Evolutionary conservation across 2,329 filamentous ascomycete genomes (phyloP).

Genomic region (Pseudogymnoascus sp.): DNA sequence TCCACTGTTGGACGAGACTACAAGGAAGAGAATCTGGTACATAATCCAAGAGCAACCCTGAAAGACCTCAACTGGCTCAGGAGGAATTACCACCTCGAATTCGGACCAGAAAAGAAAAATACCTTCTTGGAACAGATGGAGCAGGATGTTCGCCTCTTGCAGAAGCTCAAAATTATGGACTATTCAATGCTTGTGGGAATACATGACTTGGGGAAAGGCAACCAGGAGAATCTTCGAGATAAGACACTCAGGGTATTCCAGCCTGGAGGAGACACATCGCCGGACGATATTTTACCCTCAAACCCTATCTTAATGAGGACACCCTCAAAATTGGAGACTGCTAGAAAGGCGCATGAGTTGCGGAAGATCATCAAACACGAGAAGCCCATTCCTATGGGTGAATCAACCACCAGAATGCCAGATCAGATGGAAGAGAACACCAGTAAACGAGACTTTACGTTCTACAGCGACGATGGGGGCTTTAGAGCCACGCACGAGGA

Average conservation of each 20-base stretch:
- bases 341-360: constrained; percentile 82
- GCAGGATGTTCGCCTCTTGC: constrained; percentile 76
- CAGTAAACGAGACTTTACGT: constrained; percentile 65
- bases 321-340: constrained; percentile 86
- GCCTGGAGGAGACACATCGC: constrained; percentile 61
- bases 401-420: constrained; percentile 78
- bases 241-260: constrained; percentile 94
- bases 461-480: constrained; percentile 90
- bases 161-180: constrained; percentile 93
- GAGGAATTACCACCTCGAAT: constrained; percentile 74
- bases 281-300: constrained; percentile 43
- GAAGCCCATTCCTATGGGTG: constrained; percentile 85
- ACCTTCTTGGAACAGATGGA: constrained; percentile 85
- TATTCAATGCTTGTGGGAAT: constrained; percentile 94
- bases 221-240: constrained; percentile 84
- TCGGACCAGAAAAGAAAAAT: constrained; percentile 81
- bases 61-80: constrained; percentile 97
- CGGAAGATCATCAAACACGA: constrained; percentile 88
- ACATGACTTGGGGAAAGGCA: constrained; percentile 81
- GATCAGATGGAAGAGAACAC: constrained; percentile 74
- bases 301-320: constrained; percentile 69
- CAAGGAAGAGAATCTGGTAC: constrained; percentile 75
- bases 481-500: constrained; percentile 90
- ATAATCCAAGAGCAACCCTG: constrained; percentile 84
- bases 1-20: constrained; percentile 92